phyloP scores from a whole-genome alignment of 2,329 filamentous ascomycete genomes.

The Cladosporium sp. region DNA sequence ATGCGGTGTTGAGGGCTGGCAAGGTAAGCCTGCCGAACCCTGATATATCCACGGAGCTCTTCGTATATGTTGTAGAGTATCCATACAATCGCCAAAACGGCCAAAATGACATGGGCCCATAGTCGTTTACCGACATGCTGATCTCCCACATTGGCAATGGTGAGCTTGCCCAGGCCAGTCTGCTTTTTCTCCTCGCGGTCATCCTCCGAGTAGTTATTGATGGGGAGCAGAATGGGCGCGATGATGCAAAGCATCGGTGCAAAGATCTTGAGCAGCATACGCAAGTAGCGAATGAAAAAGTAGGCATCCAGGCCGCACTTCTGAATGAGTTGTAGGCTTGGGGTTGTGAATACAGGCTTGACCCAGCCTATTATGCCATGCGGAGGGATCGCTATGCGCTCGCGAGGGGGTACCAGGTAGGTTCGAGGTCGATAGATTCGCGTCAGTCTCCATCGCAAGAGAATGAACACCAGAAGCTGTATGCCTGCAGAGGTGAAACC shows the following conservation, averaged over 20 bases:
- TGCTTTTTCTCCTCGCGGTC: slow-evolving; percentile 38
- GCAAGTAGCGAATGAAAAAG: slow-evolving; percentile 90
- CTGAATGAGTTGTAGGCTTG: slow-evolving; percentile 78
- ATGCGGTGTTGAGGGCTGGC: slow-evolving; percentile 93
- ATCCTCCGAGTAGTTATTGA: slow-evolving; percentile 69
- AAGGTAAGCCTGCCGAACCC: slow-evolving; percentile 87
- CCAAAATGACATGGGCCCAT: slow-evolving; percentile 79
- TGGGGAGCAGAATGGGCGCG: slow-evolving; percentile 76
- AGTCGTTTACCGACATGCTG: slow-evolving; percentile 60
- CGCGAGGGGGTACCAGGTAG: slow-evolving; percentile 77
- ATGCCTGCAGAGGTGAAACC: slow-evolving; percentile 31
- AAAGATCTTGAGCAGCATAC: slow-evolving; percentile 85
- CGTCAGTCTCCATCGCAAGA: slow-evolving; percentile 71
- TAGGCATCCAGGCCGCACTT: slow-evolving; percentile 96
- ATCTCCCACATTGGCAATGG: slow-evolving; percentile 78
- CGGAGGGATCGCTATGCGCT: slow-evolving; percentile 73
- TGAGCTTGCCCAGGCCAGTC: slow-evolving; percentile 69
- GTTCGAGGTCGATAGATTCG: slow-evolving; percentile 88
- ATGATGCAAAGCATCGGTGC: slow-evolving; percentile 73
- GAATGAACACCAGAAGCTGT: slow-evolving; percentile 63
- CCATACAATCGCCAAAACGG: slow-evolving; percentile 72
- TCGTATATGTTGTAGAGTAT: slow-evolving; percentile 82
- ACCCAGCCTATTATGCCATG: slow-evolving; percentile 51
- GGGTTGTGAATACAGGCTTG: slow-evolving; percentile 59
- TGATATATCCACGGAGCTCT: slow-evolving; percentile 82